Base-by-base conservation (phyloP, 176 grass and related monocot species). In the Oryza officinalis region DNA sequence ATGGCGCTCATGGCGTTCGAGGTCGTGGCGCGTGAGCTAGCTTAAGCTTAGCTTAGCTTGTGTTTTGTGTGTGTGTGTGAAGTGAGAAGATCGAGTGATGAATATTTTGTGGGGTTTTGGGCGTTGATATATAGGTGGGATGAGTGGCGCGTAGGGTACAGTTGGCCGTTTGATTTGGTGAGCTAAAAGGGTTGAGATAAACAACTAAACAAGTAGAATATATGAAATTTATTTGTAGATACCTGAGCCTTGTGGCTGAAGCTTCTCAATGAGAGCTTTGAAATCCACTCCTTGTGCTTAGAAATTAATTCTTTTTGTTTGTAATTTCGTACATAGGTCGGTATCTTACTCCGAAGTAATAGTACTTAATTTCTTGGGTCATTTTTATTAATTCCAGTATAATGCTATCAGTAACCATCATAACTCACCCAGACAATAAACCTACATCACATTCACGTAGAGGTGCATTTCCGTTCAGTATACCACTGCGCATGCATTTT, bases 151-250 rank as follows among this genome's bases (percentile, higher is more conserved):
- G 47, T 50, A 15, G 47, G 0, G 15, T 50, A 18, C 47, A 50
- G 15, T 17, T 17, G 86, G 87, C 75, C 81, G 91, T 97, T 94
- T 81, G 74, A 88, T 94, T 94, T 92, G 94, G 91, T 93, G 91
- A 97, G 72, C 94, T 59, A 30, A 61, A 61, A 61, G 57, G 14
- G 52, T 10, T 25, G 10, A 20, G 10, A 18, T 17, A 31, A 41
- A 41, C 40, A 41, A 41, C 40, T 28, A 90, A 80, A 37, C 59
- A 63, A 74, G 59, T 64, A 52, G 41, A 35, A 2, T 41, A 2
- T 41, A 41, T n/a, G 25, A 37, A 6, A 25, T 61, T 61, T 57
- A 57, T 20, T 57, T 57, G 20, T 57, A 6, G 52, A 61, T 22
- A 3, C 57, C 20, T 25, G 57, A 61, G 11, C 9, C 57, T 61